Percentiles rank a stretch among this genome's conserved stretches.
Conservation (phyloP, 371 early-diverging fungal species). For the Lichtheimia hyalospora region DNA sequence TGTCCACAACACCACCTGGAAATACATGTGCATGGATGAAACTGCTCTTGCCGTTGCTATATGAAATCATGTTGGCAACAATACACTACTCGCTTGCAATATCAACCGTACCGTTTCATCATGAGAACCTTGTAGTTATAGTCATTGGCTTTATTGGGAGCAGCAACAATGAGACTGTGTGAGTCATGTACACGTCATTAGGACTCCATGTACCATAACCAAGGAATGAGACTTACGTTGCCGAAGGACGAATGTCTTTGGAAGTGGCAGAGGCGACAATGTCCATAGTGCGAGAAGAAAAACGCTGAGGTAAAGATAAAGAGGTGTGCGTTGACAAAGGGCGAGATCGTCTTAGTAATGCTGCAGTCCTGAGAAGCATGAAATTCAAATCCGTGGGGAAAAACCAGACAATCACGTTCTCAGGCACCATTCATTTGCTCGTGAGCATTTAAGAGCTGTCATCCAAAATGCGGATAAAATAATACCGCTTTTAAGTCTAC, state of each 20-base stretch:
- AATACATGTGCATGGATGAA: constrained; percentile 61
- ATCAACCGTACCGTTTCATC: constrained; percentile 50
- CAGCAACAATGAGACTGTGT: constrained; percentile 47
- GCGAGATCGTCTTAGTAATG: too few species aligned
- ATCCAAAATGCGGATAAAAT: too few species aligned
- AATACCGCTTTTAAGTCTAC: constrained; percentile 3
- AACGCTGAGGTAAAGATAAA: too few species aligned
- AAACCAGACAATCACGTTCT: too few species aligned
- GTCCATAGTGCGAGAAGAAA: constrained; percentile 10
- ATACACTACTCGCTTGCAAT: neutral
- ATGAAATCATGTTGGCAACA: neutral
- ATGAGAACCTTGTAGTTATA: constrained; percentile 57
- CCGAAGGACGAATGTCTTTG: constrained; percentile 25
- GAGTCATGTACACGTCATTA: neutral
- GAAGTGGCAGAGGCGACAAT: constrained; percentile 4
- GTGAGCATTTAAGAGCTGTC: too few species aligned
- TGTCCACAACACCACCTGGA: constrained; percentile 66
- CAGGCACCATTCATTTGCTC: too few species aligned
- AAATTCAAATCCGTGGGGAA: too few species aligned
- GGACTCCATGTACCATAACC: neutral
- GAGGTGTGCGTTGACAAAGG: too few species aligned
- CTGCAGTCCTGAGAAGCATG: too few species aligned
- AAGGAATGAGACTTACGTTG: constrained; percentile 19
- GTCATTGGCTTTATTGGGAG: constrained; percentile 36
- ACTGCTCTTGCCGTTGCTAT: constrained; percentile 53